Percentiles rank a stretch among this genome's conserved stretches.
Evolutionary conservation across 2,329 filamentous ascomycete species (phyloP).

Genomic region (Hirsutella minnesotensis): DNA sequence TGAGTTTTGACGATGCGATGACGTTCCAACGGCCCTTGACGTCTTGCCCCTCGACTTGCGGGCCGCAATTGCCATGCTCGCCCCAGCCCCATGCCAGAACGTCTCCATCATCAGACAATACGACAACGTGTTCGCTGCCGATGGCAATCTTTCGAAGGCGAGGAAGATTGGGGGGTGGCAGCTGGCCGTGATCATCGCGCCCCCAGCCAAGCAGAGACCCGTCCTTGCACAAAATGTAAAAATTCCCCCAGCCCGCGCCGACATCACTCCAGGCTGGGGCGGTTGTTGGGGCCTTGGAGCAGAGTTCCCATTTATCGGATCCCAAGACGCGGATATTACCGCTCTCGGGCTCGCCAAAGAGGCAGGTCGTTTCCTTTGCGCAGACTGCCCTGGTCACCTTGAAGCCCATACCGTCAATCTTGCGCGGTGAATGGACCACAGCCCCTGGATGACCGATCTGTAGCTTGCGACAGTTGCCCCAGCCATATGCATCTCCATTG

Average conservation of each 20-base stretch:
- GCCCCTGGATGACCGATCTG: slow-evolving; percentile 56
- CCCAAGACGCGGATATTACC: slow-evolving; percentile 60
- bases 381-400: slow-evolving; percentile 57
- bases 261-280: slow-evolving; percentile 54
- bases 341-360: slow-evolving; percentile 43
- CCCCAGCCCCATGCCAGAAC: slow-evolving; percentile 92
- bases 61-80: slow-evolving; percentile 93
- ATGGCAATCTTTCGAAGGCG: slow-evolving; percentile 53
- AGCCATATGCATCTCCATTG: slow-evolving; percentile 72
- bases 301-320: slow-evolving; percentile 59
- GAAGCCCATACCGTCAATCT: slow-evolving; percentile 48
- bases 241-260: slow-evolving; percentile 68
- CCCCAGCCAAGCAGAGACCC: slow-evolving; percentile 64
- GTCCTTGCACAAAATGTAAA: slow-evolving; percentile 56
- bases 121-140: slow-evolving; percentile 85
- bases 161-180: slow-evolving; percentile 53
- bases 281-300: slow-evolving; percentile 40
- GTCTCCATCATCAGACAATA: slow-evolving; percentile 49
- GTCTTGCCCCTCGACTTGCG: slow-evolving; percentile 48
- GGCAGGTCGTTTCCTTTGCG: slow-evolving; percentile 74
- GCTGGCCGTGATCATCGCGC: slow-evolving; percentile 72
- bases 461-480: slow-evolving; percentile 79
- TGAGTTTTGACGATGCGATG: slow-evolving; percentile 46
- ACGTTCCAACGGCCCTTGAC: slow-evolving; percentile 59
- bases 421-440: slow-evolving; percentile 47